Base-by-base conservation (phyloP, 768 basidiomycete genomes). In the Russula earlei region DNA sequence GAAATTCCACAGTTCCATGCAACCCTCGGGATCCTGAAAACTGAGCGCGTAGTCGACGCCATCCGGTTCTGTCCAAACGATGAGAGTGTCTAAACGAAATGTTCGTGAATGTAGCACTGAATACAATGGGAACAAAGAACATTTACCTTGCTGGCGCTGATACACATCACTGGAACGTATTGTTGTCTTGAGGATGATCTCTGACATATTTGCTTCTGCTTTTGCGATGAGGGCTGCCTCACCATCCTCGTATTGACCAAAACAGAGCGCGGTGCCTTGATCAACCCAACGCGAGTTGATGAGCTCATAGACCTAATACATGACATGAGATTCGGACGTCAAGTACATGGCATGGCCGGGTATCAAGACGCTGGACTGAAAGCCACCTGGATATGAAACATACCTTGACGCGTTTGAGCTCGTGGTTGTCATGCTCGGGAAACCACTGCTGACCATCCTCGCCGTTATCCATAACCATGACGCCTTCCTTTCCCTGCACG, bases 61-160 rank as follows among this genome's bases (percentile, higher is more conserved):
- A 60, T 90, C 86, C 1, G 91, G 88, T 68, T 98, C 95, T 4
- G 95, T 98, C 96, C 96, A 99, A 19, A 97, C 95, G 63, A 99
- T 97, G 46, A 99, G 79, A 12, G 96, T 99, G 66, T 97, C 95
- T 94, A 71, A 34, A 25, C 33, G 46, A 46, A 49, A 59, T 34
- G 38, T 38, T 43, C 17, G 46, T 49, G 55, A 40, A 50, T 47
- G 24, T 29, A 44, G 11, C 25, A 19, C 47, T 17, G 24, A 55
- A 37, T 40, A 45, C 59, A 36, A 58, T 17, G 49, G 48, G 25
- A 4, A 19, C 54, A 49, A 33, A 19, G 51, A 46, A 34, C 24
- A 36, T 58, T 40, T 9, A 89, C 89, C 87, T 76, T 91, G 87
- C 65, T 91, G 87, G 44, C 84, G 78, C 66, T 89, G 88, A 69